phyloP scores from a whole-genome alignment of 2,329 filamentous ascomycete species.

The Aspergillus neoniger region DNA sequence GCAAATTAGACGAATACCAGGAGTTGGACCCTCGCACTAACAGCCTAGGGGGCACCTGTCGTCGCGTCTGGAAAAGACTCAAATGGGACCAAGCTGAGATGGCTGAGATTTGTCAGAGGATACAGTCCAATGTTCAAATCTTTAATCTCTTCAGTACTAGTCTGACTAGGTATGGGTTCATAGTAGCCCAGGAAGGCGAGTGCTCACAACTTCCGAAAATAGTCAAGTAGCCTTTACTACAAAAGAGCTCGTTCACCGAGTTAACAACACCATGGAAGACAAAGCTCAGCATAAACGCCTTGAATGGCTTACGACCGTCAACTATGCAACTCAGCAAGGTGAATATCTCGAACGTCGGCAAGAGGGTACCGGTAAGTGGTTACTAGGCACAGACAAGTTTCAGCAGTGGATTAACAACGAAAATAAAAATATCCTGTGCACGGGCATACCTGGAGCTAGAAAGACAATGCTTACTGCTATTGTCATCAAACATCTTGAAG shows the following conservation, averaged over 20 bases:
- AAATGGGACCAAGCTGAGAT: constrained; percentile 18
- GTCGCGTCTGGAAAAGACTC: constrained; percentile 29
- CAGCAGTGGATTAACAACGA: constrained; percentile 14
- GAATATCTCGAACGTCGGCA: constrained; percentile 17
- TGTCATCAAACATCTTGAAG: constrained; percentile 4
- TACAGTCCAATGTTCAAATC: not conserved
- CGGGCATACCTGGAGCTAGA: constrained; percentile 22
- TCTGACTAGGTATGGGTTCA: not conserved
- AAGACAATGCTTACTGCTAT: constrained; percentile 23
- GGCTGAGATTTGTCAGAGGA: constrained; percentile 21
- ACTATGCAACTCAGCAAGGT: constrained; percentile 17
- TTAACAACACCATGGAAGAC: not conserved
- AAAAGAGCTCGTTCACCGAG: not conserved
- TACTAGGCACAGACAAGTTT: constrained; percentile 22
- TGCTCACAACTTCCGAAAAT: not conserved
- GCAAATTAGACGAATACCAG: not conserved
- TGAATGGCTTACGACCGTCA: constrained; percentile 16
- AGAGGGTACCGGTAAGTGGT: constrained; percentile 24
- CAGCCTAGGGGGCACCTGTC: not conserved
- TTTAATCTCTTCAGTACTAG: not conserved
- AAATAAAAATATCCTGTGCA: constrained; percentile 17
- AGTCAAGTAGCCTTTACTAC: not conserved
- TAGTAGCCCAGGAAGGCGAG: not conserved
- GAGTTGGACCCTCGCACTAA: not conserved
- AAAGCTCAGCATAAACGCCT: constrained; percentile 8